A percentile compares a stretch with the other conserved stretches of the same genome.
These are phyloP conservation scores for Phytophthora sp. DNA, from an alignment of 352 stramenopile species.

Conservation along the genomic window DNA sequence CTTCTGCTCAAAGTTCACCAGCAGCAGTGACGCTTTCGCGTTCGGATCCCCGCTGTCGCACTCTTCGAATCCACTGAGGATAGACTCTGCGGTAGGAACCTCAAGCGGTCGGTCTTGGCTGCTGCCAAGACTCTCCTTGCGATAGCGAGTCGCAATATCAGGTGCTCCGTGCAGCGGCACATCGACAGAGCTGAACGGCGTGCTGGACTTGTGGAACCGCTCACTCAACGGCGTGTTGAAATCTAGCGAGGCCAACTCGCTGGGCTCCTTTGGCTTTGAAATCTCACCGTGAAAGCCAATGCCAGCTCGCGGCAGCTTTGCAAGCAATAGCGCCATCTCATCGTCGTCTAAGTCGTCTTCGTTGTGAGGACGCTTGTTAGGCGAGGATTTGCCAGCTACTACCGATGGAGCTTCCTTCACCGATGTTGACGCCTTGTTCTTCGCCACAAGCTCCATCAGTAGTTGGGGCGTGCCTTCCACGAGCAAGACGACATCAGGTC, in stretches of 20 bases:
- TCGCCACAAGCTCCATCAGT: slow-evolving; percentile 40
- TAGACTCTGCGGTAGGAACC: slow-evolving; percentile 74
- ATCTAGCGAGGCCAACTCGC: slow-evolving; percentile 56
- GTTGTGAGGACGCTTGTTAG: slow-evolving; percentile 62
- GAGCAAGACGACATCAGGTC: slow-evolving; percentile 53
- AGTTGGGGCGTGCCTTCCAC: slow-evolving; percentile 64
- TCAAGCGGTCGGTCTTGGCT: slow-evolving; percentile 45
- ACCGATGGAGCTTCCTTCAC: not conserved
- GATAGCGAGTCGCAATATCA: slow-evolving; percentile 33
- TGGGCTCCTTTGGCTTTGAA: slow-evolving; percentile 54
- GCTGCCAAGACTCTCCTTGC: slow-evolving; percentile 33
- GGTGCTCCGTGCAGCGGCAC: slow-evolving; percentile 51
- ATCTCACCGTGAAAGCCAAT: slow-evolving; percentile 84
- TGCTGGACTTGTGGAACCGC: slow-evolving; percentile 84
- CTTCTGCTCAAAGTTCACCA: slow-evolving; percentile 48
- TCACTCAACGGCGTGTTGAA: slow-evolving; percentile 56
- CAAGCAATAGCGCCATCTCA: slow-evolving; percentile 62
- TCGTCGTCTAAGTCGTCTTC: slow-evolving; percentile 61
- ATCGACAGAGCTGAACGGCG: slow-evolving; percentile 75
- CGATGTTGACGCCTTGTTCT: slow-evolving; percentile 6
- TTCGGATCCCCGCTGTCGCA: slow-evolving; percentile 82
- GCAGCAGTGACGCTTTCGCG: slow-evolving; percentile 60
- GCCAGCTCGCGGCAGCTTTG: slow-evolving; percentile 71
- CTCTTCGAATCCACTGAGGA: slow-evolving; percentile 82
- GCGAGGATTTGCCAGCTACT: slow-evolving; percentile 4